Evolutionary conservation across 148 eudicot species (phyloP).

Genomic region (Heliamphora exappendiculata): DNA sequence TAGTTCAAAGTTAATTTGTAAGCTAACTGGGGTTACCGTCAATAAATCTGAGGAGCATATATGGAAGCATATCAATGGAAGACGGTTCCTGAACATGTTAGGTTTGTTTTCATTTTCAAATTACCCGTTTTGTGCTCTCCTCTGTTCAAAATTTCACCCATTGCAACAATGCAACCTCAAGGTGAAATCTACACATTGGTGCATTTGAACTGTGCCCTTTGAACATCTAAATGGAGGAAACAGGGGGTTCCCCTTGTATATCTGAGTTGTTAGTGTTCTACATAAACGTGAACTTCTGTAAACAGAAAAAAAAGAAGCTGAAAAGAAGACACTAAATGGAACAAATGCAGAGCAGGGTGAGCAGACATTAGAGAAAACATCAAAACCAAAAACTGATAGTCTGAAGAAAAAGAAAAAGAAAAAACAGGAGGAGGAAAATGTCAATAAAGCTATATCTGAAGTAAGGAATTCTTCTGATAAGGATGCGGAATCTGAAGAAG

Average conservation of each 20-base stretch:
- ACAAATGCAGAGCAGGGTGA: constrained; percentile 18
- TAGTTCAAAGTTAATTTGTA: constrained; percentile 76
- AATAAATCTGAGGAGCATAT: constrained; percentile 94
- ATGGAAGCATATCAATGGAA: constrained; percentile 97
- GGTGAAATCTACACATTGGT: neutral
- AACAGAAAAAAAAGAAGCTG: constrained; percentile 74
- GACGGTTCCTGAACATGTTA: constrained; percentile 65
- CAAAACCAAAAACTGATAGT: constrained; percentile 24
- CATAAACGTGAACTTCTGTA: neutral
- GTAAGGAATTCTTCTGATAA: constrained; percentile 28
- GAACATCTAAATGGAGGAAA: neutral
- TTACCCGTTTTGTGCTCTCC: constrained; percentile 5
- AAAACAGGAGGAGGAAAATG: constrained; percentile 37
- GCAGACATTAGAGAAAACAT: constrained; percentile 21
- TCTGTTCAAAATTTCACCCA: neutral
- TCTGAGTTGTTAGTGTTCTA: neutral
- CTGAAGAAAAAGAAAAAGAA: constrained; percentile 37
- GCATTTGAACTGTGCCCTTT: neutral
- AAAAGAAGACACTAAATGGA: constrained; percentile 24
- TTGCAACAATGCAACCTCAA: neutral
- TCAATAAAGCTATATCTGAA: constrained; percentile 25
- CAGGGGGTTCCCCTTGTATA: neutral
- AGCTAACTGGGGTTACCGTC: constrained; percentile 65
- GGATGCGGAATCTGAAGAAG: constrained; percentile 53
- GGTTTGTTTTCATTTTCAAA: constrained; percentile 38